These are phyloP conservation scores for Amphicarpaea edgeworthii DNA, from an alignment of 306 rosid species.

Conservation along the genomic window DNA sequence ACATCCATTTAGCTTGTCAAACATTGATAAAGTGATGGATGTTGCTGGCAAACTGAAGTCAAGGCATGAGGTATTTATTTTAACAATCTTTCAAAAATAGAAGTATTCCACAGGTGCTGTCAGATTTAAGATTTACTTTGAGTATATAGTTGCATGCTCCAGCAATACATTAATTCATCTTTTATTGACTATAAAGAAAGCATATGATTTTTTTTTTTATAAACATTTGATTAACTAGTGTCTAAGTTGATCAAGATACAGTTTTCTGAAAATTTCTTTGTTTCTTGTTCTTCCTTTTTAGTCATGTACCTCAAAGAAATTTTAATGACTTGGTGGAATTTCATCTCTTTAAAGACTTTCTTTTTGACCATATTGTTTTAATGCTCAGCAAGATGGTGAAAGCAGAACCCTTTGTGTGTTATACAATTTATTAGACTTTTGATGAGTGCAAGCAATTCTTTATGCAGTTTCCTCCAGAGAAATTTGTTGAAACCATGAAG, in stretches of 20 bases:
- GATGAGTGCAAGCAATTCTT: conserved; percentile 26
- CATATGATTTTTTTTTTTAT: neutral
- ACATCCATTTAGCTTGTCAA: conserved; percentile 79
- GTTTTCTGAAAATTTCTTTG: neutral
- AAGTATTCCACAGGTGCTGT: neutral
- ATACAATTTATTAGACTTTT: conserved; percentile 30
- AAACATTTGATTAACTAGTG: neutral
- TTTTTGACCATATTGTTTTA: neutral
- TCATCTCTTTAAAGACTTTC: neutral
- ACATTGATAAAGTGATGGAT: conserved; percentile 71
- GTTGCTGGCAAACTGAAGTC: conserved; percentile 76
- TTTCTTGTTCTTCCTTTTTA: neutral
- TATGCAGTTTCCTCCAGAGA: conserved; percentile 78
- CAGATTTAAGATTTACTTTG: conserved; percentile 5
- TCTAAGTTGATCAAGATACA: neutral
- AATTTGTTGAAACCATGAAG: conserved; percentile 72
- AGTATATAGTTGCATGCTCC: conserved; percentile 4
- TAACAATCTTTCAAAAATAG: neutral
- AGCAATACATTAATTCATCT: conserved; percentile 8
- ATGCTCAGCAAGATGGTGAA: conserved; percentile 21
- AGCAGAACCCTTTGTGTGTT: conserved; percentile 8
- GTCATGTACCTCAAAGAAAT: conserved; percentile 5
- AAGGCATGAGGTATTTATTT: conserved; percentile 72
- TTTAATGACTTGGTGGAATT: neutral
- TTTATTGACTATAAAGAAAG: neutral